A percentile compares a stretch with the other conserved stretches of the same genome.
phyloP scores from a whole-genome alignment of 2,329 filamentous ascomycete genomes.

The Verticillium nonalfalfae region DNA sequence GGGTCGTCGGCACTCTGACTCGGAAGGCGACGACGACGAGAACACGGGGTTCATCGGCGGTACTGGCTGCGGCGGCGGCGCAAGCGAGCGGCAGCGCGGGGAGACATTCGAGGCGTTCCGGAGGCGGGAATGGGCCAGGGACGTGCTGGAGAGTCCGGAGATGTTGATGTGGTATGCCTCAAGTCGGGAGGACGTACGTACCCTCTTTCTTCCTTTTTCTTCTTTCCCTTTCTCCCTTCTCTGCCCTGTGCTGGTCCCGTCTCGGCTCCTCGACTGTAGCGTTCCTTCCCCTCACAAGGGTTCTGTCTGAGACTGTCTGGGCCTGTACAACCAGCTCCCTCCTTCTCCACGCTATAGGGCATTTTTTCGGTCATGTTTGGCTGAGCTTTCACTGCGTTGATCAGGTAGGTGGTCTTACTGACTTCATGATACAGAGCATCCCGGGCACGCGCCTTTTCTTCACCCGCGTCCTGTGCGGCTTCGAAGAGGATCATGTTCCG shows the following conservation, averaged over 20 bases:
- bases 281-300: no score
- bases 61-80: not conserved
- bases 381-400: no score
- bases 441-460: conserved; percentile 50
- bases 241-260: no score
- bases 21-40: not conserved
- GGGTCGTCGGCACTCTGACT: not conserved
- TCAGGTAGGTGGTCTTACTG: not conserved
- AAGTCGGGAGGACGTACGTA: conserved; percentile 45
- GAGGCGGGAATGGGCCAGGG: conserved; percentile 40
- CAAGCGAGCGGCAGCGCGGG: conserved; percentile 4
- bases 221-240: not conserved
- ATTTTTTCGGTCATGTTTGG: no score
- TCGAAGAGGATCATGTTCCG: conserved; percentile 22
- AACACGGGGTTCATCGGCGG: not conserved
- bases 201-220: not conserved
- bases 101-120: conserved; percentile 37
- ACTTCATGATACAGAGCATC: conserved; percentile 36
- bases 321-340: no score
- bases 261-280: no score
- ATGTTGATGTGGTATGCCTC: conserved; percentile 53
- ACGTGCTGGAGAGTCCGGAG: conserved; percentile 51
- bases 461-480: conserved; percentile 48
- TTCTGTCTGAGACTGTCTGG: no score
- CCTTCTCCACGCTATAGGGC: no score